Base-by-base conservation (phyloP, 2,329 filamentous ascomycete genomes). In the Catunica adiposa region DNA sequence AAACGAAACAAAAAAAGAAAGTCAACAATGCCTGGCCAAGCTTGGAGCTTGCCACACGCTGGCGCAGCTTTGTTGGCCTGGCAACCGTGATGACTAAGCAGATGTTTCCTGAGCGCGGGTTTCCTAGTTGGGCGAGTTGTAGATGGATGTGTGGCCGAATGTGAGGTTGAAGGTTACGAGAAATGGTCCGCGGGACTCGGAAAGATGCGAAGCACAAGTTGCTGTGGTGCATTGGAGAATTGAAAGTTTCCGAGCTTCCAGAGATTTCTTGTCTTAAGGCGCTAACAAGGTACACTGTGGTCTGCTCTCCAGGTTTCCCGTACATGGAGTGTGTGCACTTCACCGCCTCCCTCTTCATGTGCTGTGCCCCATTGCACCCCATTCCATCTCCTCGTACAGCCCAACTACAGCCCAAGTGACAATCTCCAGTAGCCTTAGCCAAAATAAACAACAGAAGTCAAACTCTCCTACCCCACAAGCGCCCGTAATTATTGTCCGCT, bases 1-100 rank as follows among this genome's bases (percentile, higher is more conserved):
- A 48, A 48, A 48, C 9, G 22, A 40, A 42, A 40, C 26, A 42
- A 53, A 53, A 53, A 38, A 53, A 48, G 17, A 48, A 48, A 48
- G 23, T 48, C 44, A 26, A 48, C 44, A 48, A 26, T 11, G 5
- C 11, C 3, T n/a, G 34, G 38, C 14, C n/a, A 26, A 42, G 31
- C 31, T 40, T 42, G 9, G 51, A 40, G 26, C 44, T 48, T n/a
- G 29, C 44, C 44, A 26, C 11, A 25, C 5, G 22, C 44, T 44
- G 52, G 37, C 52, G 38, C 50, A 52, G 29, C 34, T 3, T 20
- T 1, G 50, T 52, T 52, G 50, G 31, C 50, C 37, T 20, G 20
- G 50, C 29, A 52, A 52, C 29, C 5, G 31, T 14, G 31, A 25
- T 52, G 50, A 38, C 50, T 52, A 51, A 34, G 48, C 29, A 14